Conservation (phyloP, 2,329 filamentous ascomycete species). For the Cylindrodendrum hubeiense region DNA sequence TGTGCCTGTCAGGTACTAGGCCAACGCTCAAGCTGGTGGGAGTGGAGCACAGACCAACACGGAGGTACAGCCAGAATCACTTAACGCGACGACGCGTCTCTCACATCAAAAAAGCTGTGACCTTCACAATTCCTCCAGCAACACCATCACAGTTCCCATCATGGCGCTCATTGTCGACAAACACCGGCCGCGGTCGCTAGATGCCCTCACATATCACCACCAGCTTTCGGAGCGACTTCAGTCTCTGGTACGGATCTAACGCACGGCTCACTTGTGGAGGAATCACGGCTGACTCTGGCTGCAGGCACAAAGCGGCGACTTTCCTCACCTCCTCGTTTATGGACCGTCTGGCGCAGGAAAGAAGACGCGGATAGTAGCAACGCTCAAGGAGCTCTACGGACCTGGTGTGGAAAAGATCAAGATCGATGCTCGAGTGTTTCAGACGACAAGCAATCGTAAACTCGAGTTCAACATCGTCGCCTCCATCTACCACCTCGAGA, state of each 20-base stretch:
- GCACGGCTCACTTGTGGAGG: neutral
- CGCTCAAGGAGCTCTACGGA: slow-evolving; percentile 93
- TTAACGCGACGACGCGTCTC: slow-evolving; percentile 56
- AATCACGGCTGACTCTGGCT: slow-evolving; percentile 23
- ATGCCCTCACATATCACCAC: slow-evolving; percentile 85
- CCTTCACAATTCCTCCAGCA: slow-evolving; percentile 27
- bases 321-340: slow-evolving; percentile 97
- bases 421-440: slow-evolving; percentile 96
- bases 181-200: slow-evolving; percentile 79
- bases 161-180: slow-evolving; percentile 82
- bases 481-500: slow-evolving; percentile 97
- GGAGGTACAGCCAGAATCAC: slow-evolving; percentile 41
- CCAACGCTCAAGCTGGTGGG: neutral
- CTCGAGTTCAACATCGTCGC: slow-evolving; percentile 99
- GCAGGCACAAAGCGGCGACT: slow-evolving; percentile 95
- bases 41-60: slow-evolving; percentile 39
- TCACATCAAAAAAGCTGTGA: slow-evolving; percentile 38
- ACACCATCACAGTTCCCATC: slow-evolving; percentile 36
- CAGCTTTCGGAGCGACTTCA: slow-evolving; percentile 89
- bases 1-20: neutral
- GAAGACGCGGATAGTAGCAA: slow-evolving; percentile 96
- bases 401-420: slow-evolving; percentile 99
- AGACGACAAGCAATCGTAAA: slow-evolving; percentile 95
- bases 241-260: slow-evolving; percentile 77
- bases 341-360: slow-evolving; percentile 97